Conservation (phyloP, 2,329 filamentous ascomycete genomes). For the Botrytis deweyae region DNA sequence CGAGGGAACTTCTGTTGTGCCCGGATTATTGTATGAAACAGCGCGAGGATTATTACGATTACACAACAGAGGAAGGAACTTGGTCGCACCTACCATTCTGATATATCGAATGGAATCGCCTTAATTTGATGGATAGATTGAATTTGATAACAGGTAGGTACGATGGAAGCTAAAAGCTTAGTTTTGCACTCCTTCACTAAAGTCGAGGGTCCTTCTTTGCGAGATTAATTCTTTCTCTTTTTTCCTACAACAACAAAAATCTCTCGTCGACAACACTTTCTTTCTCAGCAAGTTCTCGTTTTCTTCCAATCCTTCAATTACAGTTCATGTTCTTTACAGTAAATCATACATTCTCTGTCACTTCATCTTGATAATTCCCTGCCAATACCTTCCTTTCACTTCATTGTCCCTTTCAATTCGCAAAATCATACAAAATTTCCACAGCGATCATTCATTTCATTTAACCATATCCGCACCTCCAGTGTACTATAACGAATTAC, state of each 20-base stretch:
- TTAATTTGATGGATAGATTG: neutral
- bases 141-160: neutral
- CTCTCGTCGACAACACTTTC: neutral
- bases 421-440: neutral
- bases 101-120: neutral
- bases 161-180: neutral
- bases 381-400: too few species aligned
- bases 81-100: neutral
- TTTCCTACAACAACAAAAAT: neutral
- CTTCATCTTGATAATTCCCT: neutral
- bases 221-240: neutral
- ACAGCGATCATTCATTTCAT: neutral
- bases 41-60: neutral
- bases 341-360: neutral
- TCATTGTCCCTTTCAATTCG: neutral
- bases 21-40: neutral
- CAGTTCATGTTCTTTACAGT: neutral
- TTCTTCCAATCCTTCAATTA: neutral
- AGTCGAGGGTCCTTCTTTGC: neutral
- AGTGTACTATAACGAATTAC: neutral
- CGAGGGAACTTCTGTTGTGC: neutral
- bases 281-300: neutral
- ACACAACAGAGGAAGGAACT: neutral
- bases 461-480: neutral
- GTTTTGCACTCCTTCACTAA: neutral